Evolutionary conservation across 2,329 filamentous ascomycete species (phyloP), one percentile per base, ranked within the genome.

Genomic region (Pseudogymnoascus sp.): DNA sequence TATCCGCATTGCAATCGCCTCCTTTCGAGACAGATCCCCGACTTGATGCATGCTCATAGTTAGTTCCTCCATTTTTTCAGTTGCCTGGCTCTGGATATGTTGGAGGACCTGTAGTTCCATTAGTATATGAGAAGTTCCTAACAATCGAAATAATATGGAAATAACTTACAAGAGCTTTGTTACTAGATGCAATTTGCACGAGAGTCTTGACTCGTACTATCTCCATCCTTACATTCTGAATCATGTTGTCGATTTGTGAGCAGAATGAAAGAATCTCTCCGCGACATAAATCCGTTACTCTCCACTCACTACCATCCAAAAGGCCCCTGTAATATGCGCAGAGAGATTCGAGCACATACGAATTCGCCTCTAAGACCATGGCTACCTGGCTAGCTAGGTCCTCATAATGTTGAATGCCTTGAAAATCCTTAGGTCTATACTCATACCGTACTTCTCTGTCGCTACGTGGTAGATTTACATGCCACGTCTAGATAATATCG

Each of bases 341-440:
- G 9, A 75, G 62, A 0, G 68, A 68, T 5, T 61, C 63, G 6
- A 78, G 67, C 3, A 78, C 68, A 33, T 75, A 70, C 2, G 69
- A 62, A 61, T 79, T 78, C 0, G 71, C 67, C 20, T 75, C 68
- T 2, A 78, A 61, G 1, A 74, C 65, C 66, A 75, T 74, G 18
- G 73, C 67, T 0, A 68, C 71, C 35, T 74, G 70, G 35, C 70
- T 73, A 1, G 69, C 67, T 57, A 71, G 70, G 18, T 79, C 76
- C 63, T 75, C 71, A 38, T 70, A 71, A 37, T 64, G 67, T 59
- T 77, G 75, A 11, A 78, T 60, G 12, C 65, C 66, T 61, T 73
- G 74, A 14, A 75, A 67, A 43, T 75, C 63, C 15, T 63, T 57
- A 1, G 66, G 63, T 1, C 37, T 64, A 36, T 71, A 73, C 28